phyloP scores from a whole-genome alignment of 176 grass and related monocot species.

The Eremochloa ophiuroides region DNA sequence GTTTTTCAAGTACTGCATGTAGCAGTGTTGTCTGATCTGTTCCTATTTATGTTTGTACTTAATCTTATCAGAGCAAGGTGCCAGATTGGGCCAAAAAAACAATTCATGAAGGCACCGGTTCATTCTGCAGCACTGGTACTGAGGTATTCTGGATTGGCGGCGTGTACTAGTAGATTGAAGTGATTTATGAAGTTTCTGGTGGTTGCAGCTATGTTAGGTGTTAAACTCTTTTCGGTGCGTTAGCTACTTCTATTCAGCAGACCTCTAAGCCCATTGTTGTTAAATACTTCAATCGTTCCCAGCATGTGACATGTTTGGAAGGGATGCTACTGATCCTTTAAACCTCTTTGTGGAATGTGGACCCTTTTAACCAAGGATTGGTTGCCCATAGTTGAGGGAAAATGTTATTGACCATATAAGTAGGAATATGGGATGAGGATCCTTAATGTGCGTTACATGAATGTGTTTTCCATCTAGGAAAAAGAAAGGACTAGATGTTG shows the following conservation, averaged over 20 bases:
- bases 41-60: background rate
- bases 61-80: background rate
- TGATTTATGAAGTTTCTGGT: background rate
- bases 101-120: background rate
- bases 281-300: background rate
- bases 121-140: background rate
- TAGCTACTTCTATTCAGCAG: background rate
- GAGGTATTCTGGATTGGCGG: background rate
- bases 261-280: background rate
- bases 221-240: background rate
- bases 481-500: too few relatives aligned
- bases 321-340: background rate
- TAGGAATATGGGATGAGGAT: background rate
- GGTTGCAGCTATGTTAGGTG: background rate
- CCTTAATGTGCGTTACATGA: background rate
- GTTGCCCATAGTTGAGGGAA: background rate
- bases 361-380: background rate
- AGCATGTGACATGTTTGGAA: background rate
- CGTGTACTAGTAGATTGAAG: background rate
- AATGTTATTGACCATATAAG: background rate
- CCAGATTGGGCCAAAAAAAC: background rate
- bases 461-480: too few relatives aligned
- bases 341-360: background rate
- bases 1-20: background rate
- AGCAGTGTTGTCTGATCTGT: background rate